Conservation (phyloP, 768 basidiomycete genomes). For the Naganishia vaughanmartiniae region DNA sequence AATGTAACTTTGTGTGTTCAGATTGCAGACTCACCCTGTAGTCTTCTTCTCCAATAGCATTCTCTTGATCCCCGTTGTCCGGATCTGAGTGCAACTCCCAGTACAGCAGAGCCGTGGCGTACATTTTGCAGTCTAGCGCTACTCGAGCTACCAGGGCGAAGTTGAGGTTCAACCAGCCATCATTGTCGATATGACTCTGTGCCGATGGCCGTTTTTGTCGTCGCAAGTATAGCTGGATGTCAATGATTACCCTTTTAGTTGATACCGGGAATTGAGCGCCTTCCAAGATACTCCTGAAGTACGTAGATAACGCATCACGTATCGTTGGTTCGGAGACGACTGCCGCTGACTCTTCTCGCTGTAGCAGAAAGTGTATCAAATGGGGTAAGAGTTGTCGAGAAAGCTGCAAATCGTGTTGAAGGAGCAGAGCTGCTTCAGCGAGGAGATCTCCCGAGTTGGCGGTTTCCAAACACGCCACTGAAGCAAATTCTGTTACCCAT, state of each 20-base stretch:
- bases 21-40: background rate
- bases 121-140: slow-evolving; percentile 75
- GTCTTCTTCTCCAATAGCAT: background rate
- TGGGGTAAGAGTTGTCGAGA: slow-evolving; percentile 9
- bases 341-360: slow-evolving; percentile 3
- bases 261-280: background rate
- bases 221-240: slow-evolving; percentile 76
- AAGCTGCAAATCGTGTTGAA: background rate
- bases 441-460: slow-evolving; percentile 2
- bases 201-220: slow-evolving; percentile 58
- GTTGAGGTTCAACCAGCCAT: slow-evolving; percentile 75
- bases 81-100: slow-evolving; percentile 71
- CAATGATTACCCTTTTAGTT: slow-evolving; percentile 58
- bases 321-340: background rate
- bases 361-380: slow-evolving; percentile 18
- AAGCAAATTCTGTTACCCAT: slow-evolving; percentile 9
- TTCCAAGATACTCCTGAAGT: slow-evolving; percentile 3
- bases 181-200: slow-evolving; percentile 44
- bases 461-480: background rate
- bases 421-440: slow-evolving; percentile 1
- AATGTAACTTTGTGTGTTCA: too few relatives aligned
- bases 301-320: background rate
- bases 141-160: slow-evolving; percentile 68
- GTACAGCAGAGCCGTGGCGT: slow-evolving; percentile 85
- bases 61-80: background rate